Evolutionary conservation across 2,329 filamentous ascomycete species (phyloP).

Genomic region (Colletotrichum plurivorum): DNA sequence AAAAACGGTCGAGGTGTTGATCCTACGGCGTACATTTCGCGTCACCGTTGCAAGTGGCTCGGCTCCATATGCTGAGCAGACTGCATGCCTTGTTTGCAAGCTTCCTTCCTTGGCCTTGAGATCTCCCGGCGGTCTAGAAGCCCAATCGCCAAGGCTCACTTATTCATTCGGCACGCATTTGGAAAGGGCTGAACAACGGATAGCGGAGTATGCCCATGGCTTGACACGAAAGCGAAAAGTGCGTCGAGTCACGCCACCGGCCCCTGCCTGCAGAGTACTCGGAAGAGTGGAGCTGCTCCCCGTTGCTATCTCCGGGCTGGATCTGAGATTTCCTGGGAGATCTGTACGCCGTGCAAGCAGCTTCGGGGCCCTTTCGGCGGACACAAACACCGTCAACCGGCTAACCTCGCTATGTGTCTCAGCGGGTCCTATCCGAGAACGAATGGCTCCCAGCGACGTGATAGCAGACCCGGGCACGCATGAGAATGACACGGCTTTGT

Average conservation of each 20-base stretch:
- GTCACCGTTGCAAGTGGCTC: background rate
- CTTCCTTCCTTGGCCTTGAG: constrained; percentile 3
- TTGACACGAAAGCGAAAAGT: constrained; percentile 16
- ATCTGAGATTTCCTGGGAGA: constrained; percentile 23
- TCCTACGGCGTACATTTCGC: background rate
- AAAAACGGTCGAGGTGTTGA: constrained; percentile 5
- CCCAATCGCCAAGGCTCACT: constrained; percentile 16
- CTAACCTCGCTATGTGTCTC: background rate
- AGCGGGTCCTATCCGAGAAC: constrained; percentile 3
- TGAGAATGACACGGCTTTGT: constrained; percentile 5
- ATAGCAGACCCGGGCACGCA: constrained; percentile 1
- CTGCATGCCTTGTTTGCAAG: constrained; percentile 24
- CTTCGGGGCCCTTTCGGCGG: background rate
- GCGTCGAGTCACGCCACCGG: constrained; percentile 30
- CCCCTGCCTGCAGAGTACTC: constrained; percentile 25
- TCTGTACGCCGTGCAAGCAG: constrained; percentile 15
- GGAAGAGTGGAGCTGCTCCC: constrained; percentile 9
- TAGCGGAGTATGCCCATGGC: constrained; percentile 25
- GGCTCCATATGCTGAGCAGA: constrained; percentile 14
- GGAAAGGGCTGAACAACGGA: constrained; percentile 16
- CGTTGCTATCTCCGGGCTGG: constrained; percentile 28
- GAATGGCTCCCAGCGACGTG: background rate
- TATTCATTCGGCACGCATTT: background rate
- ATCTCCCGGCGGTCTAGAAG: constrained; percentile 12
- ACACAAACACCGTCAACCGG: background rate